Conservation (phyloP, 331 rosid genomes). For the Quercus lobata region DNA sequence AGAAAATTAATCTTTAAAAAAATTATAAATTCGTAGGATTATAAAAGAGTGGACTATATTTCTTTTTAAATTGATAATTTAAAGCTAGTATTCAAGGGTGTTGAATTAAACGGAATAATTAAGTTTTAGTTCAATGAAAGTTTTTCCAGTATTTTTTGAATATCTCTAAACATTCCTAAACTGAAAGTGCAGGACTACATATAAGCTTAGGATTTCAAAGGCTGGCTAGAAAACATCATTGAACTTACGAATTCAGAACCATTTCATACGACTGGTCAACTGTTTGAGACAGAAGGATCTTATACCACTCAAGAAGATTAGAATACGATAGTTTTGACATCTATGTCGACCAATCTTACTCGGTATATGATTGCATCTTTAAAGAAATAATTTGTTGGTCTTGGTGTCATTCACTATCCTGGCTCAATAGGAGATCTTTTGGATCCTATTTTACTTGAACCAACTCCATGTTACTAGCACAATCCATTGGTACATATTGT, state of each 20-base stretch:
- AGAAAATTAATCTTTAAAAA: too few species aligned
- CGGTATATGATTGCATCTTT: conserved; percentile 11
- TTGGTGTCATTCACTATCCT: conserved; percentile 19
- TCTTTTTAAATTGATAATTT: too few species aligned
- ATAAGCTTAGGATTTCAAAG: conserved; percentile 25
- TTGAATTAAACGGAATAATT: too few species aligned
- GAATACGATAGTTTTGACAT: conserved; percentile 19
- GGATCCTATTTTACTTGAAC: conserved; percentile 20
- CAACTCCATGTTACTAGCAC: background rate
- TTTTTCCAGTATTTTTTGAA: background rate
- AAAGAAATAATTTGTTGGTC: background rate
- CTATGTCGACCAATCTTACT: conserved; percentile 12
- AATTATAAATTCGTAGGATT: too few species aligned
- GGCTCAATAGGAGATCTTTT: background rate
- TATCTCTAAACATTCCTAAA: too few species aligned
- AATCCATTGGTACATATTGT: background rate
- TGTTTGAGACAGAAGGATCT: conserved; percentile 21
- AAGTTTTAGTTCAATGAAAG: too few species aligned
- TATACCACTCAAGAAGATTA: conserved; percentile 4
- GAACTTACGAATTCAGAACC: conserved; percentile 22
- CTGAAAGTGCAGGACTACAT: background rate
- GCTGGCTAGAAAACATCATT: conserved; percentile 17
- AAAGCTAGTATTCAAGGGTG: too few species aligned
- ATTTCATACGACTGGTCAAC: background rate
- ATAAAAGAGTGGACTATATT: too few species aligned